Base-by-base conservation (phyloP, 108 stramenopile species). In the Skeletonema marinoi region DNA sequence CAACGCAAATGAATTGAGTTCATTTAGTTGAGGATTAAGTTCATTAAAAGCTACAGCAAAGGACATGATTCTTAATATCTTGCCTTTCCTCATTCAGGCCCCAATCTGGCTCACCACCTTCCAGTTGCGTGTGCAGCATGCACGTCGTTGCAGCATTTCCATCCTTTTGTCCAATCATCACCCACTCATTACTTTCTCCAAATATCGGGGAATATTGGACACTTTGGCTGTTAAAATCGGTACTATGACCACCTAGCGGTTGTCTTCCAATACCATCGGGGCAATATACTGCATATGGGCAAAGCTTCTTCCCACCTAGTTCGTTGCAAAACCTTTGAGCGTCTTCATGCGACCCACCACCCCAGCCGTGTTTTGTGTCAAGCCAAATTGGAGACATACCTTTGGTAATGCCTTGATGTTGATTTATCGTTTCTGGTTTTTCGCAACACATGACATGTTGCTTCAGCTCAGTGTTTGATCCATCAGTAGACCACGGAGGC, bases 381-480 rank as follows among this genome's bases (percentile, higher is more conserved):
- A 75, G 60, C 81, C 81, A 82, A 48, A 59, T 51, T 25, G 74
- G 70, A 25, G 66, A 60, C 33, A 70, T 6, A 19, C 3, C 10
- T n/a, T 33, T 5, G 9, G 16, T 0, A 56, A 56, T 25, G 29
- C 32, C n/a, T 41, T 67, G 19, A 4, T 60, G 41, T 32, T 68
- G 33, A 6, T 73, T 62, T 3, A 50, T 25, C 6, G 7, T 6
- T 9, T 64, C 63, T 19, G 35, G 1, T 25, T 64, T 33, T 2
- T 64, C 36, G 41, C 80, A 81, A 38, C 80, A 81, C 69, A 81
- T 35, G 33, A 81, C 38, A 50, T 81, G 46, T 35, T 81, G 70
- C 44, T 81, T 81, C 39, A 74, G 17, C 68, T 65, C 60, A 58
- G 60, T 50, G 33, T 35, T 35, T 17, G 36, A 16, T 65, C 80